phyloP scores from a whole-genome alignment of 2,329 filamentous ascomycete species.

The Alternaria metachromatica region DNA sequence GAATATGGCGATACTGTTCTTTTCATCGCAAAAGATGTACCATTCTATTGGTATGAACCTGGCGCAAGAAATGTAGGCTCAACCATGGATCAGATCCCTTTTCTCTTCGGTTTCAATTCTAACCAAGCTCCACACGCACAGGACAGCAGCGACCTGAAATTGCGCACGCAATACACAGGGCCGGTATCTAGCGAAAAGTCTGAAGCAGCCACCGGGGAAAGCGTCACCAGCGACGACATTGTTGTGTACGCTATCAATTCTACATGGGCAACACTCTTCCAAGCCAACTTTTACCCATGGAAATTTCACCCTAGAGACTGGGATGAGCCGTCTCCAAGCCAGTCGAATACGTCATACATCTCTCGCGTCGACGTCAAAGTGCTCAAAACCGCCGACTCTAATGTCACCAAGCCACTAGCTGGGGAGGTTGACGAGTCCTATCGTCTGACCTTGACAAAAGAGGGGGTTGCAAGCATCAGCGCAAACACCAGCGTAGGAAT shows the following conservation, averaged over 20 bases:
- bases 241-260: slow-evolving; percentile 58
- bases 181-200: slow-evolving; percentile 7
- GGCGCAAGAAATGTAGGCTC: slow-evolving; percentile 42
- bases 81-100: slow-evolving; percentile 19
- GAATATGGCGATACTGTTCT: slow-evolving; percentile 48
- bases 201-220: background rate
- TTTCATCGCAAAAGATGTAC: slow-evolving; percentile 49
- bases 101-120: slow-evolving; percentile 27
- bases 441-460: slow-evolving; percentile 64
- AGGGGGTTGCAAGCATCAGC: slow-evolving; percentile 67
- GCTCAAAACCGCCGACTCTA: slow-evolving; percentile 59
- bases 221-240: slow-evolving; percentile 58
- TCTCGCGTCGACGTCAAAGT: slow-evolving; percentile 68
- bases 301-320: slow-evolving; percentile 72
- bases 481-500: slow-evolving; percentile 73
- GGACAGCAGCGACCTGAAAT: slow-evolving; percentile 12
- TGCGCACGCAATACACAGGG: slow-evolving; percentile 14
- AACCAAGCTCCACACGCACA: slow-evolving; percentile 19
- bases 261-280: slow-evolving; percentile 69
- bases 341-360: slow-evolving; percentile 58
- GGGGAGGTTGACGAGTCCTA: slow-evolving; percentile 79
- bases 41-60: slow-evolving; percentile 46
- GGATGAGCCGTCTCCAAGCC: slow-evolving; percentile 63
- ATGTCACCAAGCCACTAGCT: slow-evolving; percentile 66
- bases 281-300: slow-evolving; percentile 76